Evolutionary conservation across 2,329 filamentous ascomycete genomes (phyloP).

Genomic region (Tolypocladium sp.): DNA sequence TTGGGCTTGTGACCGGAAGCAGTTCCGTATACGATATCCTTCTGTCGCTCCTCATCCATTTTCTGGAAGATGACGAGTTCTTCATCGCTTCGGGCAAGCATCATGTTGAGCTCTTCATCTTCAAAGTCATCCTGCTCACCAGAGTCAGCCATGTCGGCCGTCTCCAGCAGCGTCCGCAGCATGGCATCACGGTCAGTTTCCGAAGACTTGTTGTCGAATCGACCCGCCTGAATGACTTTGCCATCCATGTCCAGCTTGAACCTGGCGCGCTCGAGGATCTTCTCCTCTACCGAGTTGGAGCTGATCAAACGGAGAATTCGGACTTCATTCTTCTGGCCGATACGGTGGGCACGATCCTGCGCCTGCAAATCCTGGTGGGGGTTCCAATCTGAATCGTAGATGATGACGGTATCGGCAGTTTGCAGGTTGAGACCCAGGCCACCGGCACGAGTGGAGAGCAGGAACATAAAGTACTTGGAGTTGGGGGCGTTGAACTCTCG

Average conservation of each 20-base stretch:
- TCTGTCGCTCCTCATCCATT: slow-evolving; percentile 67
- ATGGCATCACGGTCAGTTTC: slow-evolving; percentile 97
- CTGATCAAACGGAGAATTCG: slow-evolving; percentile 92
- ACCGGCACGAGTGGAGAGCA: slow-evolving; percentile 97
- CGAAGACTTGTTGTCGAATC: slow-evolving; percentile 98
- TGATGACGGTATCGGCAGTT: slow-evolving; percentile 97
- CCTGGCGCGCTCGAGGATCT: slow-evolving; percentile 92
- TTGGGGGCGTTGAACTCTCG: slow-evolving; percentile 80
- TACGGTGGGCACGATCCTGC: slow-evolving; percentile 99
- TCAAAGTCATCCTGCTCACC: slow-evolving; percentile 94
- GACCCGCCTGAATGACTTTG: slow-evolving; percentile 98
- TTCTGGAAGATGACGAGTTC: slow-evolving; percentile 73
- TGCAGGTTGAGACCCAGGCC: slow-evolving; percentile 95
- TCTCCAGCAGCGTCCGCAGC: slow-evolving; percentile 85
- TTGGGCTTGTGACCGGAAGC: slow-evolving; percentile 50
- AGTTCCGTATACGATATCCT: slow-evolving; percentile 62
- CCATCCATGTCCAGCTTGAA: slow-evolving; percentile 99
- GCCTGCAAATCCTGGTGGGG: slow-evolving; percentile 98
- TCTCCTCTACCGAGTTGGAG: slow-evolving; percentile 95
- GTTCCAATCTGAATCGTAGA: slow-evolving; percentile 99
- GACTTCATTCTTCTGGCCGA: slow-evolving; percentile 98
- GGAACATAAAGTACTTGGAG: slow-evolving; percentile 94
- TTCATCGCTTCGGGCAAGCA: slow-evolving; percentile 79
- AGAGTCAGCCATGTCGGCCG: slow-evolving; percentile 58
- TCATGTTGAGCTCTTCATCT: slow-evolving; percentile 91